Percentiles rank a stretch among this genome's conserved stretches.
These are phyloP conservation scores for Leccinum subgranulosum DNA, from an alignment of 768 basidiomycete genomes.

Conservation along the genomic window DNA sequence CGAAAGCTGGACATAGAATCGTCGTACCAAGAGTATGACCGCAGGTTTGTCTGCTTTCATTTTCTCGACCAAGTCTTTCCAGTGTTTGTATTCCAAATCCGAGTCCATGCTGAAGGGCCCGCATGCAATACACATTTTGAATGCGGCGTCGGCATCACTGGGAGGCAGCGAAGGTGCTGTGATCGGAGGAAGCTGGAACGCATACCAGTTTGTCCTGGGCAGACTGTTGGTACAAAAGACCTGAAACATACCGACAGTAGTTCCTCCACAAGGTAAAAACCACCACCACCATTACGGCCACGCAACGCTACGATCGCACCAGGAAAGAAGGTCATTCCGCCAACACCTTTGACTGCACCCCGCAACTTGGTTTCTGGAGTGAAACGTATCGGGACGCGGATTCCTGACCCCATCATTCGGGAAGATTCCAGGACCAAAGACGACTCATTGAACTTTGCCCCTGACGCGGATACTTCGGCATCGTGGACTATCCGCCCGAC, in stretches of 20 bases:
- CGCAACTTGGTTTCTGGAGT: constrained; percentile 62
- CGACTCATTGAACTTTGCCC: constrained; percentile 68
- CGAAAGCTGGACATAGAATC: neutral
- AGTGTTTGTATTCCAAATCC: constrained; percentile 73
- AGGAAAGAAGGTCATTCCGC: constrained; percentile 77
- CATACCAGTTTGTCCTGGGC: neutral
- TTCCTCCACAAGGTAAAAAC: constrained; percentile 54
- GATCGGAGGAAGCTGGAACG: constrained; percentile 59
- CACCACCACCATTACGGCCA: constrained; percentile 89
- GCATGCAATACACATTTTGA: constrained; percentile 69
- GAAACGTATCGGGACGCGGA: constrained; percentile 69
- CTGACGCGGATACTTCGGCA: constrained; percentile 51
- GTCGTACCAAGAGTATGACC: constrained; percentile 70
- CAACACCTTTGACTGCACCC: constrained; percentile 57
- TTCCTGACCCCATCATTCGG: constrained; percentile 65
- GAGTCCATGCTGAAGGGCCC: constrained; percentile 86
- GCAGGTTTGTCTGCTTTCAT: constrained; percentile 65
- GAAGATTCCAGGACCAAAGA: constrained; percentile 82
- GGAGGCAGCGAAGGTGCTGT: constrained; percentile 41
- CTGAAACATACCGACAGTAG: neutral
- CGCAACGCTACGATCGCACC: constrained; percentile 84
- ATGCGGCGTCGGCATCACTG: constrained; percentile 38
- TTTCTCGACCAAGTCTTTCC: constrained; percentile 59
- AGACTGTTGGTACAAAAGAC: neutral
- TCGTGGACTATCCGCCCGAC: constrained; percentile 77